These are phyloP conservation scores for Neospora caninum DNA, from an alignment of 169 alveolate species.

Conservation along the genomic window DNA sequence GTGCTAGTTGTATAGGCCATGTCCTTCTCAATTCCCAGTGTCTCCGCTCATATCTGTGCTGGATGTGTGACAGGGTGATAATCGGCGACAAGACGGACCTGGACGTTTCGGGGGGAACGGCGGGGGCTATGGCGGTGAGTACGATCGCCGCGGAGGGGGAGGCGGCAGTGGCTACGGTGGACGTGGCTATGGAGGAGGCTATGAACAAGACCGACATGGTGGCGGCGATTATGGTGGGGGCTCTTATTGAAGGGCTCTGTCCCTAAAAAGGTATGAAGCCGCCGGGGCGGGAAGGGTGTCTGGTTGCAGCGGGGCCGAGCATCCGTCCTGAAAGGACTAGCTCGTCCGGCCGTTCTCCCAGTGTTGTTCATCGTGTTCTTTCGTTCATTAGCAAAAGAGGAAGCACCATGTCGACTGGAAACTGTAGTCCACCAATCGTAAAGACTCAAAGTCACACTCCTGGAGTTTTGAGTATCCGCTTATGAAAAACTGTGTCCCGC, in stretches of 20 bases:
- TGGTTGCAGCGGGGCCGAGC: background rate
- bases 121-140: background rate
- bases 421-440: too few relatives aligned
- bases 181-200: conserved; percentile 23
- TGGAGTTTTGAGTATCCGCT: too few relatives aligned
- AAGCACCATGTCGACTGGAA: too few relatives aligned
- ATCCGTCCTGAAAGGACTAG: background rate
- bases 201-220: background rate
- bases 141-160: conserved; percentile 4
- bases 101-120: conserved; percentile 28
- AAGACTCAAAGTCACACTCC: too few relatives aligned
- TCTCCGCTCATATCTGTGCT: too few relatives aligned
- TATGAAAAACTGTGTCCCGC: too few relatives aligned
- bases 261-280: background rate
- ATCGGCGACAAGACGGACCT: conserved; percentile 4
- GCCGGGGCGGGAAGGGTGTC: background rate
- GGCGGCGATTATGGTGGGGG: conserved; percentile 13
- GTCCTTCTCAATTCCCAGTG: too few relatives aligned
- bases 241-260: background rate
- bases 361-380: too few relatives aligned
- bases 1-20: too few relatives aligned
- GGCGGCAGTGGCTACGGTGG: conserved; percentile 6
- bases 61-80: conserved; percentile 30
- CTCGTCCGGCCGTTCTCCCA: background rate
- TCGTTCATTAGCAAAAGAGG: too few relatives aligned